Conservation (phyloP, 441 rosid species). For the Hura crepitans region DNA sequence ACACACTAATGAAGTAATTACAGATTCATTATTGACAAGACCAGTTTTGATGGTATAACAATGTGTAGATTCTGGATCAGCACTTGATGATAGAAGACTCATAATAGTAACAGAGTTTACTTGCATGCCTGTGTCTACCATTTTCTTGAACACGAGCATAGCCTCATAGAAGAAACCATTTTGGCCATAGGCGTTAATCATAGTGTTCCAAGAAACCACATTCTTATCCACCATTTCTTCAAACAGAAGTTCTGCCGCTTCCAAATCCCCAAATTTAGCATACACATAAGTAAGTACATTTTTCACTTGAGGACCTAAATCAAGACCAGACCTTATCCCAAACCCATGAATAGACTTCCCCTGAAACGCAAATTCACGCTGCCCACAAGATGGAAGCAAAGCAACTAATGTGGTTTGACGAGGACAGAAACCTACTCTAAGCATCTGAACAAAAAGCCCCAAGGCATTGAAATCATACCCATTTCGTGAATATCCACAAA, state of each 20-base stretch:
- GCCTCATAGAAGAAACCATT: slow-evolving; percentile 49
- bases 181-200: slow-evolving; percentile 63
- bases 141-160: slow-evolving; percentile 45
- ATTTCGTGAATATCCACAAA: slow-evolving; percentile 65
- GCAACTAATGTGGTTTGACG: slow-evolving; percentile 45
- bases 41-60: slow-evolving; percentile 56
- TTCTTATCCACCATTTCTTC: slow-evolving; percentile 11
- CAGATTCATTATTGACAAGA: slow-evolving; percentile 39
- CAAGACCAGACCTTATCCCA: slow-evolving; percentile 36
- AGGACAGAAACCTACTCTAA: slow-evolving; percentile 53
- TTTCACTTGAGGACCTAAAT: slow-evolving; percentile 46
- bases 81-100: slow-evolving; percentile 53
- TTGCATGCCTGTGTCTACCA: slow-evolving; percentile 40
- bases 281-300: slow-evolving; percentile 61
- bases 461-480: slow-evolving; percentile 44
- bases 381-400: slow-evolving; percentile 61
- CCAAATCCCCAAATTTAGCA: slow-evolving; percentile 52
- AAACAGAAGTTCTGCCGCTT: slow-evolving; percentile 16
- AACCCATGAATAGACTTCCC: slow-evolving; percentile 63
- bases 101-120: slow-evolving; percentile 53
- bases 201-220: slow-evolving; percentile 30
- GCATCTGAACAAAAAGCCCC: slow-evolving; percentile 44
- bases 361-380: slow-evolving; percentile 38
- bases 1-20: slow-evolving; percentile 60
- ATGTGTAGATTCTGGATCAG: slow-evolving; percentile 42